A percentile compares a stretch with the other conserved stretches of the same genome.
Conservation (phyloP, 1,284 basidiomycete species). For the Irpex sp. region DNA sequence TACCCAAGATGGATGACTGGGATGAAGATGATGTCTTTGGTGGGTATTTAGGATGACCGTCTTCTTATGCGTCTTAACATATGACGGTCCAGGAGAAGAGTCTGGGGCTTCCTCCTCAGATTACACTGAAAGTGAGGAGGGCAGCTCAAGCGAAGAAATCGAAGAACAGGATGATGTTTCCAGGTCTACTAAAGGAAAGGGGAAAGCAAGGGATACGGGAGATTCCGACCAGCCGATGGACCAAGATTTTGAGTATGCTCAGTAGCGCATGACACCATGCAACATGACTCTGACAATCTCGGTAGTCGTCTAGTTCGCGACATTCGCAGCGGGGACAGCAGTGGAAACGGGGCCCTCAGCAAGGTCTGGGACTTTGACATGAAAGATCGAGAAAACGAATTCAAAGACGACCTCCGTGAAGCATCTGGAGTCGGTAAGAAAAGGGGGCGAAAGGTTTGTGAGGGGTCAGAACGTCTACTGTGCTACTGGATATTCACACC, state of each 20-base stretch:
- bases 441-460: conserved; percentile 42
- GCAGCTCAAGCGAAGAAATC: neutral
- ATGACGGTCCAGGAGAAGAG: neutral
- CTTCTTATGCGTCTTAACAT: neutral
- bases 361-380: conserved; percentile 68
- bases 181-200: conserved; percentile 2
- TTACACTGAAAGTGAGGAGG: neutral
- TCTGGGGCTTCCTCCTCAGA: neutral
- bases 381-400: conserved; percentile 63
- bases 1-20: neutral
- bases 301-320: conserved; percentile 58
- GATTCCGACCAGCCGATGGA: conserved; percentile 27
- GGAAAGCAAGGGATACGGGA: conserved; percentile 12
- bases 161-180: neutral
- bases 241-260: conserved; percentile 30
- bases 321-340: conserved; percentile 47
- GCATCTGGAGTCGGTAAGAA: conserved; percentile 66
- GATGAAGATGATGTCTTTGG: neutral
- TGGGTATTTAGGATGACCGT: neutral
- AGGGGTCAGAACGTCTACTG: neutral
- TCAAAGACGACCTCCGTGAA: conserved; percentile 65
- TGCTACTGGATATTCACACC: neutral
- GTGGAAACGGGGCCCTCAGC: conserved; percentile 43
- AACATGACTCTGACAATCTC: neutral
- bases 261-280: neutral